These are phyloP conservation scores for Chlamydomonas incerta DNA, from an alignment of 139 green algal species.

Conservation along the genomic window DNA sequence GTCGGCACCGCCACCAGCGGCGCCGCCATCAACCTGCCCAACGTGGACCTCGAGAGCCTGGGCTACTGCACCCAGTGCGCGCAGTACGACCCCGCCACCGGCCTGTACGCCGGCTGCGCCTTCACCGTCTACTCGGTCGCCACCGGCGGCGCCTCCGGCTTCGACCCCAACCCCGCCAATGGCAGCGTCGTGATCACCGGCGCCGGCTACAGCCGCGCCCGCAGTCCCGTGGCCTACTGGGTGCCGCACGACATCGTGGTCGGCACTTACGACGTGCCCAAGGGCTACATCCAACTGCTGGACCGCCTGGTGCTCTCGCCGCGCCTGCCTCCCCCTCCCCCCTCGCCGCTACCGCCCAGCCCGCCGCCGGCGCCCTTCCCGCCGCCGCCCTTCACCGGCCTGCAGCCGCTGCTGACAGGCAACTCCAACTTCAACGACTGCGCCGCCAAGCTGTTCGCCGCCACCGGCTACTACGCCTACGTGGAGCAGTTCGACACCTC, in stretches of 20 bases:
- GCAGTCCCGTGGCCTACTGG: slow-evolving; percentile 2
- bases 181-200: not conserved
- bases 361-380: slow-evolving; percentile 19
- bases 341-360: slow-evolving; percentile 14
- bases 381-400: slow-evolving; percentile 14
- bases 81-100: not conserved
- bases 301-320: slow-evolving; percentile 35
- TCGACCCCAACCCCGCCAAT: not conserved
- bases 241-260: slow-evolving; percentile 17
- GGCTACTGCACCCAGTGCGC: slow-evolving; percentile 36
- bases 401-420: not conserved
- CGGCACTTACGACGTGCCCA: not conserved
- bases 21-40: not conserved
- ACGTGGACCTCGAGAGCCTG: not conserved
- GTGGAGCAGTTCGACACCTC: not conserved
- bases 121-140: slow-evolving; percentile 12
- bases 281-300: slow-evolving; percentile 19
- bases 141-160: slow-evolving; percentile 10
- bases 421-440: not conserved
- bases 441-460: not conserved
- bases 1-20: no score
- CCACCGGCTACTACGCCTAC: slow-evolving; percentile 7
- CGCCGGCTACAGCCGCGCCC: slow-evolving; percentile 2
- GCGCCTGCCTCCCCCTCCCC: slow-evolving; percentile 10
- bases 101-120: not conserved